A percentile compares a stretch with the other conserved stretches of the same genome.
Evolutionary conservation across 352 stramenopile species (phyloP).

Genomic region (Phytophthora agathidicida): DNA sequence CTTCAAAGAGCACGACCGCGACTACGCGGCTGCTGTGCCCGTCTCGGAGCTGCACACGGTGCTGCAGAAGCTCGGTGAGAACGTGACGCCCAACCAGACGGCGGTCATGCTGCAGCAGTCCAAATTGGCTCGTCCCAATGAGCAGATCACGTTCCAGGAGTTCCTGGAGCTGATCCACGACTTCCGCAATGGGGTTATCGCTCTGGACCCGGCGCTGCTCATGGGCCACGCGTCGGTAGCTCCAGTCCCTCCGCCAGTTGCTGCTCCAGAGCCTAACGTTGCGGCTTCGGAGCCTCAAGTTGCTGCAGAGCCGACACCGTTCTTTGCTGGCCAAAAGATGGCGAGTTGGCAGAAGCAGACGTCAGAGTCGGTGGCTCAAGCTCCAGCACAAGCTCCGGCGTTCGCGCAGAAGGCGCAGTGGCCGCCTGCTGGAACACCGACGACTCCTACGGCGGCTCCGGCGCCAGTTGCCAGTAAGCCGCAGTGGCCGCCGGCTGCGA

Average conservation of each 20-base stretch:
- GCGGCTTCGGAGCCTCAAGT: slow-evolving; percentile 12
- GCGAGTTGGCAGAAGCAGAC: slow-evolving; percentile 13
- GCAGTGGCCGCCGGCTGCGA: slow-evolving; percentile 35
- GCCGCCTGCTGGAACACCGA: slow-evolving; percentile 28
- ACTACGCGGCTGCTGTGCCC: slow-evolving; percentile 67
- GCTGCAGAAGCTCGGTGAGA: slow-evolving; percentile 82
- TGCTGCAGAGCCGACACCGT: slow-evolving; percentile 11
- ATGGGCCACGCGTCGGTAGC: slow-evolving; percentile 47
- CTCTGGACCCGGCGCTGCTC: slow-evolving; percentile 51
- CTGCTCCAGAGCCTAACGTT: slow-evolving; percentile 15
- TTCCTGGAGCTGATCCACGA: slow-evolving; percentile 84
- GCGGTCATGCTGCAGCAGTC: slow-evolving; percentile 72
- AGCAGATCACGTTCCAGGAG: slow-evolving; percentile 77
- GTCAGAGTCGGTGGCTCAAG: slow-evolving; percentile 18
- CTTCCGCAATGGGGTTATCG: slow-evolving; percentile 70
- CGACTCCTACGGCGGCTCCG: slow-evolving; percentile 12
- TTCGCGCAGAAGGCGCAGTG: slow-evolving; percentile 67
- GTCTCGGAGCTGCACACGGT: slow-evolving; percentile 57
- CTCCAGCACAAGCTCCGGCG: slow-evolving; percentile 20
- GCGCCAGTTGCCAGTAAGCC: slow-evolving; percentile 25
- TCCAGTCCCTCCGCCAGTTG: background rate
- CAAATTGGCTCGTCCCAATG: slow-evolving; percentile 43
- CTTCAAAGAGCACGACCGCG: slow-evolving; percentile 85
- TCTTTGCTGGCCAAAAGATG: slow-evolving; percentile 32
- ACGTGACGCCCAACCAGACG: slow-evolving; percentile 68